Evolutionary conservation across 2,329 filamentous ascomycete genomes (phyloP), one percentile per base, ranked within the genome.

Genomic region (Tympanopsis confertula): DNA sequence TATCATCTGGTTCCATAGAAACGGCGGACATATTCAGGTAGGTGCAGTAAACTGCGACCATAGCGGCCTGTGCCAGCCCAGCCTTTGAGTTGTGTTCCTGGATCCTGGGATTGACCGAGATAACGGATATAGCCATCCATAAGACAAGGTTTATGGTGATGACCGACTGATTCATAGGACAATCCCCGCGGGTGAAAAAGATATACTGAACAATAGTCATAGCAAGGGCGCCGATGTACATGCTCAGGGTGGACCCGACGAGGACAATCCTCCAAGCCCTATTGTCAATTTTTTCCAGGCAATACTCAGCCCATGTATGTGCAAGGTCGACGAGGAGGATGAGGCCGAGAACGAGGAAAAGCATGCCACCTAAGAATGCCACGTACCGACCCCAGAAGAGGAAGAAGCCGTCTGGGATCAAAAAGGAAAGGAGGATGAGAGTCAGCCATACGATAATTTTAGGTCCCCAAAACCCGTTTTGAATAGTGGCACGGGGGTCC

Each of bases 381-480:
- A 96, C 76, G 55, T 95, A 96, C 58, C 94, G 93, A 45, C 91
- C 91, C 81, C 88, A 98, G 46, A 93, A 77, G 53, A 94, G 77
- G 64, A 95, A 96, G 69, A 98, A 96, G 20, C 68, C 69, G 54
- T 98, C 89, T 13, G 91, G 91, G 40, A 98, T 95, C 51, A 98
- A 76, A 67, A 96, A 98, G 19, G 87, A 94, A 41, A 94, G 57
- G 42, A 95, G 84, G 42, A 96, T 78, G 47, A 96, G 74, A 13
- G 70, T 77, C 36, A 95, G 55, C 91, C 91, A 98, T 38, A 79
- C 76, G 42, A 95, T 75, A 41, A 98, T 72, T 65, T 98, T 98
- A 35, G 91, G 91, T 2, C 88, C 91, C 91, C 91, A 98, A 61
- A 86, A 98, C n/a, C 89, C 91, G 62, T 98, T 98, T 56, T 98